phyloP scores from a whole-genome alignment of 257 asterid species.

The Lycium barbarum region DNA sequence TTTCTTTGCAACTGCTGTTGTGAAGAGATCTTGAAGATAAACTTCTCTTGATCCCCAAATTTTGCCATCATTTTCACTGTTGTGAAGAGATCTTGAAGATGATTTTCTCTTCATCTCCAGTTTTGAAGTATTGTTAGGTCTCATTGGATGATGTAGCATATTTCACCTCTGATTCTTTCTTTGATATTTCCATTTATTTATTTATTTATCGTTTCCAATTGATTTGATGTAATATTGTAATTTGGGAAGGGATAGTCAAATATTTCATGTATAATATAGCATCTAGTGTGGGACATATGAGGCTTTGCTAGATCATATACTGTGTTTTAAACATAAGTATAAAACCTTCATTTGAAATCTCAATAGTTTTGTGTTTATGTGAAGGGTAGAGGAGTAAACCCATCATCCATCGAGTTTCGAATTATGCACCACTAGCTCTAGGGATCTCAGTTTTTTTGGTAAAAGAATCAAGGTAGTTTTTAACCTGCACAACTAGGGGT shows the following conservation, averaged over 20 bases:
- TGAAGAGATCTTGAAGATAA: constrained; percentile 79
- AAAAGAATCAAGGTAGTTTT: no score
- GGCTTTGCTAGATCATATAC: not conserved
- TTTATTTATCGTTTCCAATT: not conserved
- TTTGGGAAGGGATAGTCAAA: not conserved
- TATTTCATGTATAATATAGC: not conserved
- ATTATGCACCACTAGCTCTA: not conserved
- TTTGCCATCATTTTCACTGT: constrained; percentile 38
- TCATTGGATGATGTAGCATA: constrained; percentile 27
- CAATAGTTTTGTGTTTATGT: not conserved
- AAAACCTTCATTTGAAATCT: not conserved
- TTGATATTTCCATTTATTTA: constrained; percentile 28
- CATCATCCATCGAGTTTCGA: not conserved
- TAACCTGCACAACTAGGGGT: no score
- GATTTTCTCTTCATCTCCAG: constrained; percentile 30
- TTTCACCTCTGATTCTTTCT: not conserved
- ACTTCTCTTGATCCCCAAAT: constrained; percentile 39
- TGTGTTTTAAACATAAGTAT: not conserved
- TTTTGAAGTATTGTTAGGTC: constrained; percentile 40
- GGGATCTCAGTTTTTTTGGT: not conserved
- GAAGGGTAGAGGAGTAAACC: not conserved
- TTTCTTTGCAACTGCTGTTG: constrained; percentile 85
- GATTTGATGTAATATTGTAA: constrained; percentile 14
- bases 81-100: constrained; percentile 24
- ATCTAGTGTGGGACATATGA: not conserved